Conservation (phyloP, 177 flowering plant genomes). For the Telopea speciosissima region DNA sequence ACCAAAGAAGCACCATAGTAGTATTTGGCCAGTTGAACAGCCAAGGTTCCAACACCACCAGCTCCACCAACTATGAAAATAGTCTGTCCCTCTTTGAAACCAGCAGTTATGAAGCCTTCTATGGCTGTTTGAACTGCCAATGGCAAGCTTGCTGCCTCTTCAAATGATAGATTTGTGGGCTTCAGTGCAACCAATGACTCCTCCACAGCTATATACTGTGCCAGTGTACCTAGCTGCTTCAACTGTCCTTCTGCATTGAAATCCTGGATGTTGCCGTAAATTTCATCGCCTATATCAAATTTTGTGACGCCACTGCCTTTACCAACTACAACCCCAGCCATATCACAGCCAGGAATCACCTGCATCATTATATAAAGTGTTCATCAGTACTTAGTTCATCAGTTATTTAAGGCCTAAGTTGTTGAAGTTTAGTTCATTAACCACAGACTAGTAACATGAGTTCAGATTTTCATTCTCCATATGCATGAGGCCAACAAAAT, state of each 20-base stretch:
- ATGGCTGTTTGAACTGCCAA: conserved; percentile 43
- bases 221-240: conserved; percentile 44
- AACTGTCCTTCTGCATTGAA: conserved; percentile 21
- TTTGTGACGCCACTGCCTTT: conserved; percentile 26
- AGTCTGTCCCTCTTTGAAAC: conserved; percentile 27
- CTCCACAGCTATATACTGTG: conserved; percentile 37
- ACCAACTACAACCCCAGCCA: conserved; percentile 38
- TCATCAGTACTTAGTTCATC: background rate
- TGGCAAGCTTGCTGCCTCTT: conserved; percentile 48
- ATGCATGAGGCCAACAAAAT: no score
- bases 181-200: conserved; percentile 34
- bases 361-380: conserved; percentile 12
- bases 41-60: conserved; percentile 47
- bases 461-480: no score
- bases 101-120: conserved; percentile 29
- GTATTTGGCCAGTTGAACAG: conserved; percentile 41
- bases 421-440: no score
- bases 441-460: no score
- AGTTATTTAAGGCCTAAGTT: no score
- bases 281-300: conserved; percentile 32
- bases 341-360: conserved; percentile 48
- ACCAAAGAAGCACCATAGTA: conserved; percentile 35
- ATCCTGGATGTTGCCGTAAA: conserved; percentile 43
- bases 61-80: conserved; percentile 47
- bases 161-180: conserved; percentile 35